phyloP scores from a whole-genome alignment of 495 filamentous ascomycete genomes.

The Halenospora varia region DNA sequence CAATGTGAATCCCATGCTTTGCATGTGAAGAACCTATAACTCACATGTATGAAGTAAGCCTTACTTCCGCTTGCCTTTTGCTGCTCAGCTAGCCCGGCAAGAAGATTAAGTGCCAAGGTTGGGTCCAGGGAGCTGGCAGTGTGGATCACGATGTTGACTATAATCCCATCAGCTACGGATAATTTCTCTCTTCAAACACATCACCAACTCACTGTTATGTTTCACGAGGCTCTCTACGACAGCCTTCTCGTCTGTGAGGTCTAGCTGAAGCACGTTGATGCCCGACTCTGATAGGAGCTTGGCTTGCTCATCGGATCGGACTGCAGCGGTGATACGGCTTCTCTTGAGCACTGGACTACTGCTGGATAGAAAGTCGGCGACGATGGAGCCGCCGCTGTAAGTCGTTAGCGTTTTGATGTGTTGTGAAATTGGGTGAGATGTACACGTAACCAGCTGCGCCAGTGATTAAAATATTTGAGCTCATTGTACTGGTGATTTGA shows the following conservation, averaged over 20 bases:
- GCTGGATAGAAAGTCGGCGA: conserved; percentile 26
- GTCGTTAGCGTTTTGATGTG: conserved; percentile 16
- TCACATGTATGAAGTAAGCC: conserved; percentile 31
- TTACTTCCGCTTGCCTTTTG: conserved; percentile 24
- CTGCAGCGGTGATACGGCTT: conserved; percentile 24
- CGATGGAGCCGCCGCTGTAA: conserved; percentile 28
- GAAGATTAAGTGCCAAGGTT: conserved; percentile 20
- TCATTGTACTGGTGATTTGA: conserved; percentile 21
- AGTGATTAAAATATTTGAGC: conserved; percentile 28
- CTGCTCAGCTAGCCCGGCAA: conserved; percentile 28
- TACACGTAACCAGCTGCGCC: conserved; percentile 34
- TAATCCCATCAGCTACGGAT: conserved; percentile 18
- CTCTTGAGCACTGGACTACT: conserved; percentile 19
- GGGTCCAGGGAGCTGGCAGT: conserved; percentile 26
- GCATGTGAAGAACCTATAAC: conserved; percentile 20
- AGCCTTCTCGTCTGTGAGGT: conserved; percentile 25
- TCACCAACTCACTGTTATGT: conserved; percentile 22
- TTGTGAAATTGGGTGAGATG: conserved; percentile 13
- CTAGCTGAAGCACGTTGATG: conserved; percentile 26
- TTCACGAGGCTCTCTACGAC: conserved; percentile 24
- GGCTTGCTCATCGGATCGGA: conserved; percentile 27
- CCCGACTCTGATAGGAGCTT: conserved; percentile 23
- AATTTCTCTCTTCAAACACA: conserved; percentile 18
- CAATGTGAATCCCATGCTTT: conserved; percentile 18
- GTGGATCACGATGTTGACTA: conserved; percentile 23